Evolutionary conservation across 1,284 basidiomycete species (phyloP).

Genomic region (Rugosomyces carneus): DNA sequence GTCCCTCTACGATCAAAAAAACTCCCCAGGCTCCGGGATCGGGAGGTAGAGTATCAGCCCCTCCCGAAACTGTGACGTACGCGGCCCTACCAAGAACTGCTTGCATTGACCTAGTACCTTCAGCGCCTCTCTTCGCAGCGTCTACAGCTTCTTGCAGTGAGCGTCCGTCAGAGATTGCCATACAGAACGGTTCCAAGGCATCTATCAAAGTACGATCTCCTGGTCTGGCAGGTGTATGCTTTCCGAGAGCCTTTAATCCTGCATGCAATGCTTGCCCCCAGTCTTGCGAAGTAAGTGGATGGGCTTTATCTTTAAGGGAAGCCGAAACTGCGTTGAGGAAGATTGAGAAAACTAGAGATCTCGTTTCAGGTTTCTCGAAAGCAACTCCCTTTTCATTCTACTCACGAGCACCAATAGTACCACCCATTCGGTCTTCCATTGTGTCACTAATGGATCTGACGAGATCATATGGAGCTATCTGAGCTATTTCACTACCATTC

Average conservation of each 20-base stretch:
- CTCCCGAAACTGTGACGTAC: conserved; percentile 31
- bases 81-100: conserved; percentile 44
- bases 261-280: conserved; percentile 23
- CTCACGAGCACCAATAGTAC: conserved; percentile 33
- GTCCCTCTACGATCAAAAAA: conserved; percentile 32
- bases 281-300: conserved; percentile 1
- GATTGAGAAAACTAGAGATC: conserved; percentile 41
- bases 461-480: conserved; percentile 13
- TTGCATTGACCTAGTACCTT: conserved; percentile 40
- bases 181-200: conserved; percentile 43
- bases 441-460: conserved; percentile 21
- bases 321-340: conserved; percentile 38
- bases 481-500: conserved; percentile 9
- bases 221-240: conserved; percentile 45
- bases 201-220: conserved; percentile 54
- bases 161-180: conserved; percentile 24
- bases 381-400: not conserved
- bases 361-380: not conserved
- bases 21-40: conserved; percentile 55
- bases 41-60: conserved; percentile 27
- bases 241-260: conserved; percentile 29
- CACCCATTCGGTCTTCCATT: conserved; percentile 32
- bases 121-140: conserved; percentile 37
- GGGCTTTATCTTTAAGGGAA: conserved; percentile 9
- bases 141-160: conserved; percentile 29